Evolutionary conservation across 768 basidiomycete species (phyloP), one percentile per base, ranked within the genome.

Genomic region (Naganishia friedmannii): DNA sequence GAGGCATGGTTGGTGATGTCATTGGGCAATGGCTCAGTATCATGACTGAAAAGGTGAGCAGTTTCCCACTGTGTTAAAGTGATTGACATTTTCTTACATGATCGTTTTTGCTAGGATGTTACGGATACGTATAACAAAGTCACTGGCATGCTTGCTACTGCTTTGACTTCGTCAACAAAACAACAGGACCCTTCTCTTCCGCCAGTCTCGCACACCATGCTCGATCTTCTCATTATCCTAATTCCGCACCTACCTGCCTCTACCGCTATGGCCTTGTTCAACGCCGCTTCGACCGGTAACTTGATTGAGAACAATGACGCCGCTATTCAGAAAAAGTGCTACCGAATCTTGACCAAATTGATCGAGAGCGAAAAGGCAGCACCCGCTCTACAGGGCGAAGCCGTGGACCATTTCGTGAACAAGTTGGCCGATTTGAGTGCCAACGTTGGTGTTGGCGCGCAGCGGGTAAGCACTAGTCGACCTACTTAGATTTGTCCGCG

Each of bases 281-380:
- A 86, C 29, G 82, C 89, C n/a, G 90, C 86, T 68, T 83, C 91
- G n/a, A 84, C 86, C 0, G 78, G 84, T 0, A 86, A 87, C 34
- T 86, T 96, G 28, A 83, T 98, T 6, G 86, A 86, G 66, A 88
- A 87, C 74, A 86, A 84, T 74, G 93, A 97, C 76, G 90, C 90
- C 63, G 92, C 88, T 3, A 88, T 95, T 6, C 95, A 98, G 83
- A 99, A 99, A 82, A 91, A 94, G 74, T 91, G 89, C 10, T 98
- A 98, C 83, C 90, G 95, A 77, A 88, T 90, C 21, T 84, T 98
- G 19, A 85, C 89, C 37, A 89, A 89, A 73, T 79, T 93, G 51
- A 81, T 88, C n/a, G 89, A 89, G 76, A 83, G 83, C 65, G 85
- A 84, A 0, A 88, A 89, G 76, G 83, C 88, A 19, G 56, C 72